Evolutionary conservation across 129 eudicot species (phyloP), one percentile per base, ranked within the genome.

Genomic region (Pittosporum tobira): DNA sequence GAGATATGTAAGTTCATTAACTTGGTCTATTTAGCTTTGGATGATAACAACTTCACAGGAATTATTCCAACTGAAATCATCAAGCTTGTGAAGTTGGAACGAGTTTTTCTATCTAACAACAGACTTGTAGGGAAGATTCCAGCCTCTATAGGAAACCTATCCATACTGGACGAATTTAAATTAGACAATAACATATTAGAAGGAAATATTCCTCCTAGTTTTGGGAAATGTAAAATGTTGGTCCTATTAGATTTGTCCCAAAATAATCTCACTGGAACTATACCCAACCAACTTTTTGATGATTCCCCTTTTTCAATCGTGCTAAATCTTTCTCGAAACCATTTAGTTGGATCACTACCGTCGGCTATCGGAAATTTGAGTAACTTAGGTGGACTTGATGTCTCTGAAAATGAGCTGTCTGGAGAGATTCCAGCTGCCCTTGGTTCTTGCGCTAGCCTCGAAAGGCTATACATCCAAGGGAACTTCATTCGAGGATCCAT

Each of bases 1-100:
- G 72, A 71, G 18, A 25, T 71, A 36, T 34, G 70, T 28, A 68
- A 71, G 6, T 61, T 60, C 62, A 61, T 59, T 0, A 67, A 59
- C 27, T 57, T 71, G 55, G 58, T 45, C 11, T 4, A 6, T 8
- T 21, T 78, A 50, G 50, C 44, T 19, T 11, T 79, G 27, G 28
- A 47, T 1, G 8, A 53, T 12, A 79, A 75, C 48, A 37, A 27
- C 3, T 31, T 70, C 26, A 65, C 51, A 1, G 80, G 80, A 26
- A 44, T 26, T 14, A 67, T 79, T 63, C 62, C 63, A 7, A 13
- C 42, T 5, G 22, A 26, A 40, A 63, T 51, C 3, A 49, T 29
- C 5, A 23, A 10, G 28, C 40, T 52, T 3, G 16, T 12, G 16
- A 37, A 65, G 43, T 38, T 52, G 26, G 19, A 26, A 42, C 40